Evolutionary conservation across 495 filamentous ascomycete genomes (phyloP).

Genomic region (Neurospora terricola): DNA sequence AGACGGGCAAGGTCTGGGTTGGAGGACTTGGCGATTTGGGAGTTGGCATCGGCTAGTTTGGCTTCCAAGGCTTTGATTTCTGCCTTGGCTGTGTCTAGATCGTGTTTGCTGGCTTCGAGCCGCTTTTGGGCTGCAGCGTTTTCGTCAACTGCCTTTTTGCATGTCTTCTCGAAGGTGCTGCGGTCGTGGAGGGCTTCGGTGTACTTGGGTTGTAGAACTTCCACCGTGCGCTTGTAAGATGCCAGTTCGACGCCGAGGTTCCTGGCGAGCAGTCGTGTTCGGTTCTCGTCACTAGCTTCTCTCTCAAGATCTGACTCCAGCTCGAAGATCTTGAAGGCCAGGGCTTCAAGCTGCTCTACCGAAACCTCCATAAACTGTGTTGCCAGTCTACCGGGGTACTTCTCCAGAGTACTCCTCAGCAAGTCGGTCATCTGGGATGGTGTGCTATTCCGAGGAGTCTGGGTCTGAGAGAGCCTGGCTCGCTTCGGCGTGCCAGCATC

Average conservation of each 20-base stretch:
- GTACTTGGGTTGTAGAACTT: slow-evolving; percentile 20
- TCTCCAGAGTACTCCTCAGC: slow-evolving; percentile 14
- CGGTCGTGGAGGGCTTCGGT: slow-evolving; percentile 30
- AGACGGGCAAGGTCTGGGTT: slow-evolving; percentile 41
- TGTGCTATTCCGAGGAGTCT: slow-evolving; percentile 1
- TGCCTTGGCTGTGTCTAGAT: slow-evolving; percentile 39
- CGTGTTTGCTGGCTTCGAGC: slow-evolving; percentile 31
- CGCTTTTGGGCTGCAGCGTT: slow-evolving; percentile 6
- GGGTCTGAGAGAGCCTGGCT: slow-evolving; percentile 7
- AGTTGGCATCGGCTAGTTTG: slow-evolving; percentile 39
- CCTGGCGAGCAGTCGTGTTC: slow-evolving; percentile 18
- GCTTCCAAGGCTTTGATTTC: slow-evolving; percentile 37
- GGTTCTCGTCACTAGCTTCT: slow-evolving; percentile 13
- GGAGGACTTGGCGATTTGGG: slow-evolving; percentile 34
- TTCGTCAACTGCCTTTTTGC: slow-evolving; percentile 17
- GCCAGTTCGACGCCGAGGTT: slow-evolving; percentile 22
- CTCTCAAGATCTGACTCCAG: slow-evolving; percentile 18
- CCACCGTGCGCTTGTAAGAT: slow-evolving; percentile 17
- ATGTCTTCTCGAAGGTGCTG: slow-evolving; percentile 24
- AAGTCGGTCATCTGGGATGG: slow-evolving; percentile 16
- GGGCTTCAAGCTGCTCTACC: slow-evolving; percentile 24
- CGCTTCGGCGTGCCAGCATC: slow-evolving; percentile 21
- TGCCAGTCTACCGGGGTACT: neutral
- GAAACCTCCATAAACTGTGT: slow-evolving; percentile 17
- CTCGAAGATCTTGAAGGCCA: slow-evolving; percentile 24